Percentiles rank a stretch among this genome's conserved stretches.
phyloP scores from a whole-genome alignment of 352 stramenopile species.

The Globisporangium abappressorium region DNA sequence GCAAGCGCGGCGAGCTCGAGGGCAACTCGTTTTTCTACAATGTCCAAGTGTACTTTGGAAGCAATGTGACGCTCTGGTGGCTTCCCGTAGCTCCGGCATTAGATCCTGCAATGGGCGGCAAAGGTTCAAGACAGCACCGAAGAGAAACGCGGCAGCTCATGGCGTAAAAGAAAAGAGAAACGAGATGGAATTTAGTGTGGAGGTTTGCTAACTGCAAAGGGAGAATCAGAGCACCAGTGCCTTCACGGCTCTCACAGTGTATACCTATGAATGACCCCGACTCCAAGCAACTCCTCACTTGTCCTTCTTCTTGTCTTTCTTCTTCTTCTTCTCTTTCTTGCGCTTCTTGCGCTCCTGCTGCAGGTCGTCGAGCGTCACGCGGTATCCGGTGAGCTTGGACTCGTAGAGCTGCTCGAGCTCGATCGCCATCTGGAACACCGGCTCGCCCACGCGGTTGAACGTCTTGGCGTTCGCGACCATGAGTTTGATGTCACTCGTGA shows the following conservation, averaged over 20 bases:
- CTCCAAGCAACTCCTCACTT: conserved; percentile 34
- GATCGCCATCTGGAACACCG: conserved; percentile 81
- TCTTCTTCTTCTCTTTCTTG: conserved; percentile 90
- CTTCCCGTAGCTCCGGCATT: conserved; percentile 49
- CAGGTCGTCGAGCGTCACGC: conserved; percentile 71
- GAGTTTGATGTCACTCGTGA: conserved; percentile 73
- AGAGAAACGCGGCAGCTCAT: conserved; percentile 44
- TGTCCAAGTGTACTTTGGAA: conserved; percentile 66
- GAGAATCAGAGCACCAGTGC: background rate
- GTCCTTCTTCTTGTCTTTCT: conserved; percentile 89
- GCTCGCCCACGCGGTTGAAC: conserved; percentile 79
- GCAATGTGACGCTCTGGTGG: conserved; percentile 48
- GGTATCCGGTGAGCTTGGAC: conserved; percentile 62
- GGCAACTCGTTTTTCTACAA: conserved; percentile 45
- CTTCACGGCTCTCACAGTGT: background rate
- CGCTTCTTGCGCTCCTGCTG: conserved; percentile 82
- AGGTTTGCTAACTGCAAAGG: background rate
- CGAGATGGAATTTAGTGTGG: background rate
- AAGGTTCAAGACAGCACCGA: conserved; percentile 9
- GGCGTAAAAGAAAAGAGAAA: conserved; percentile 13
- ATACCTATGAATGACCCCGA: background rate
- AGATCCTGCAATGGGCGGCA: conserved; percentile 26
- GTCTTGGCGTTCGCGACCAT: conserved; percentile 82
- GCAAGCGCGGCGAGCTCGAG: conserved; percentile 47
- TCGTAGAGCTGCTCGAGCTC: conserved; percentile 78